Conservation (phyloP, 1,284 basidiomycete species). For the Sporisorium reilianum region DNA sequence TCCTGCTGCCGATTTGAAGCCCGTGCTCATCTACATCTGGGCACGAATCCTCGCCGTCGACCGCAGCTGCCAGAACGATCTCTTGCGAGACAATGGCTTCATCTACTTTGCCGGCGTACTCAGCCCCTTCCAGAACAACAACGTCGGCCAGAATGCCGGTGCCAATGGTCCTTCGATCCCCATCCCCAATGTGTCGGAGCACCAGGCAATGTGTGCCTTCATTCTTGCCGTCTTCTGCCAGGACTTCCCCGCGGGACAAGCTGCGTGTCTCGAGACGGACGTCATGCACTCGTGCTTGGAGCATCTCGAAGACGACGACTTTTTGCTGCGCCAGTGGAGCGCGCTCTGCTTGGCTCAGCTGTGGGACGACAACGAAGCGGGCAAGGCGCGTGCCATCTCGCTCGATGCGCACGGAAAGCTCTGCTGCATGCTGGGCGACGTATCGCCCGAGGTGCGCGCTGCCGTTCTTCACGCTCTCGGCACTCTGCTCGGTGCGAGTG, state of each 20-base stretch:
- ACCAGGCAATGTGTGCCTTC: slow-evolving; percentile 99
- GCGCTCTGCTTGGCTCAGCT: slow-evolving; percentile 93
- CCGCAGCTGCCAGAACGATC: slow-evolving; percentile 88
- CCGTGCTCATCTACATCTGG: slow-evolving; percentile 99
- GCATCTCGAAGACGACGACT: slow-evolving; percentile 85
- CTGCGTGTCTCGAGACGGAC: slow-evolving; percentile 83
- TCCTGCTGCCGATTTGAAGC: slow-evolving; percentile 91
- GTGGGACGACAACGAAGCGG: slow-evolving; percentile 93
- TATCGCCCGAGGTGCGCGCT: slow-evolving; percentile 90
- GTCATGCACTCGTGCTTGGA: slow-evolving; percentile 92
- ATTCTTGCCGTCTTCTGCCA: slow-evolving; percentile 92
- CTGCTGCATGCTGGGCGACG: slow-evolving; percentile 84
- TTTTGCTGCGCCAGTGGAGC: slow-evolving; percentile 92
- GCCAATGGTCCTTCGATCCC: slow-evolving; percentile 69
- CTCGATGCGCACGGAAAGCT: slow-evolving; percentile 87
- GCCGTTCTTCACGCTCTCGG: slow-evolving; percentile 92
- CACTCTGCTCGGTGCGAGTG: slow-evolving; percentile 91
- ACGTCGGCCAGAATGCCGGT: slow-evolving; percentile 28
- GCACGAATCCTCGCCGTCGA: slow-evolving; percentile 96
- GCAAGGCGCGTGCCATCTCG: slow-evolving; percentile 86
- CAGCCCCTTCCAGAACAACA: slow-evolving; percentile 55
- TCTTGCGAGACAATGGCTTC: slow-evolving; percentile 78
- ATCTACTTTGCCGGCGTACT: slow-evolving; percentile 67
- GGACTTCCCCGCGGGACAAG: slow-evolving; percentile 87
- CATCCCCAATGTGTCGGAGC: slow-evolving; percentile 92